Conservation (phyloP, 768 basidiomycete genomes). For the Boletus speciosus region DNA sequence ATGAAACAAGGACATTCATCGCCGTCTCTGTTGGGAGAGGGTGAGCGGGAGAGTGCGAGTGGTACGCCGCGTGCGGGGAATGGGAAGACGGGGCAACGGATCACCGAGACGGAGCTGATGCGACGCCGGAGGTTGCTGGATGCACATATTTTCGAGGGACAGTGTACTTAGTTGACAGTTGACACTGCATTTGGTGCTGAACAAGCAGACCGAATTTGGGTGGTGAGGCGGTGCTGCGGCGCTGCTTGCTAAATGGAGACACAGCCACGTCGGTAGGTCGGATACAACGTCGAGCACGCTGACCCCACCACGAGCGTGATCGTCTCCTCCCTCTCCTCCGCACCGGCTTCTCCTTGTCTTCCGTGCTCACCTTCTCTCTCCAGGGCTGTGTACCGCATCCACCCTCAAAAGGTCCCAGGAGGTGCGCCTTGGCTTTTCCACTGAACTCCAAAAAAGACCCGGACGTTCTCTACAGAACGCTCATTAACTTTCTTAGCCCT, state of each 20-base stretch:
- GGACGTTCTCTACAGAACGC: slow-evolving; percentile 29
- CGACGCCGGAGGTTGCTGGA: slow-evolving; percentile 73
- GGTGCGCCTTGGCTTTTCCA: slow-evolving; percentile 11
- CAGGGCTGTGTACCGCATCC: slow-evolving; percentile 17
- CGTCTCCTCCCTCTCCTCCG: background rate
- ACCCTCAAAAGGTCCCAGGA: slow-evolving; percentile 15
- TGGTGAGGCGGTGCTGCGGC: slow-evolving; percentile 34
- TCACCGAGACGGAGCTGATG: slow-evolving; percentile 77
- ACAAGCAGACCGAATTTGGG: slow-evolving; percentile 12
- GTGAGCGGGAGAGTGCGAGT: slow-evolving; percentile 27
- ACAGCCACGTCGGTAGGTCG: slow-evolving; percentile 35
- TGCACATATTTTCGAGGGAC: slow-evolving; percentile 53
- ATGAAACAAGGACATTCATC: slow-evolving; percentile 19
- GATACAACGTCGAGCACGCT: slow-evolving; percentile 30
- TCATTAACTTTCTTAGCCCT: slow-evolving; percentile 24
- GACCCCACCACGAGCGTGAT: slow-evolving; percentile 7
- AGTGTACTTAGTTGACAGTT: too few relatives aligned
- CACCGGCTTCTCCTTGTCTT: slow-evolving; percentile 11
- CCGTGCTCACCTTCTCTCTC: background rate
- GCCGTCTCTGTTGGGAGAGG: slow-evolving; percentile 4
- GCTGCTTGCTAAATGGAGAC: slow-evolving; percentile 32
- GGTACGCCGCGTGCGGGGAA: slow-evolving; percentile 27
- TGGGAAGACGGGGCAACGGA: slow-evolving; percentile 60
- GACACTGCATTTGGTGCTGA: slow-evolving; percentile 23
- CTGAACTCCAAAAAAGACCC: slow-evolving; percentile 13